Base-by-base conservation (phyloP, 208 protist species). In the Trypanosomatidae sp. region DNA sequence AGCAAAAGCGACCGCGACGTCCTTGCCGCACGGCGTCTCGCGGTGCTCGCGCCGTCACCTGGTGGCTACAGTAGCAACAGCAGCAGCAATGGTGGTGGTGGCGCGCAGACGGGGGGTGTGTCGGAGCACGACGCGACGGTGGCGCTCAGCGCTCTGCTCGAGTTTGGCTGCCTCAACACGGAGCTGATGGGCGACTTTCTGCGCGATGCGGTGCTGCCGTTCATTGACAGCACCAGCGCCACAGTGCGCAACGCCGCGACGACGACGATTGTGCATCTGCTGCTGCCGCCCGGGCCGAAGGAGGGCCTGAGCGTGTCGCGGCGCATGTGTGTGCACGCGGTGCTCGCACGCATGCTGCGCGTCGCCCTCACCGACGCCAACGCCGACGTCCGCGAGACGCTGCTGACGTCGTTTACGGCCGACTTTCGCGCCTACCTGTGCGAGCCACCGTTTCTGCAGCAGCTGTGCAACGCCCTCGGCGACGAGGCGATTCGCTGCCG, bases 121-220 rank as follows among this genome's bases (percentile, higher is more conserved):
- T 80, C 67, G 7, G 71, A 76, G 40, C 59, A 62, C 43, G 71
- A 91, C 51, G 80, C 85, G 32, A 58, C 61, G 13, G 72, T 92
- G 19, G 83, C 83, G 7, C 53, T 92, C 15, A 86, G 86, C 56
- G 83, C 83, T 21, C 50, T 92, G 19, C 54, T 87, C 32, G 67
- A 92, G 52, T 92, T 92, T 53, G 77, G 77, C 23, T 92, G 88
- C 66, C 84, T 78, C 7, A 83, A 88, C 46, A 87, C 76, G 6
- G 78, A 92, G 53, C 58, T 88, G 26, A 88, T 92, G 78, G 75
- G 83, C 22, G 72, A 92, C 49, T 92, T 92, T 48, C 46, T 92
- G 16, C 71, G 83, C 6, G 78, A 88, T 26, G 86, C 83, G 1
- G 78, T 88, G n/a, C 61, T 92, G 20, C 83, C 78, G 0, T 77